Evolutionary conservation across 2,329 filamentous ascomycete species (phyloP).

Genomic region (Xylariaceae sp.): DNA sequence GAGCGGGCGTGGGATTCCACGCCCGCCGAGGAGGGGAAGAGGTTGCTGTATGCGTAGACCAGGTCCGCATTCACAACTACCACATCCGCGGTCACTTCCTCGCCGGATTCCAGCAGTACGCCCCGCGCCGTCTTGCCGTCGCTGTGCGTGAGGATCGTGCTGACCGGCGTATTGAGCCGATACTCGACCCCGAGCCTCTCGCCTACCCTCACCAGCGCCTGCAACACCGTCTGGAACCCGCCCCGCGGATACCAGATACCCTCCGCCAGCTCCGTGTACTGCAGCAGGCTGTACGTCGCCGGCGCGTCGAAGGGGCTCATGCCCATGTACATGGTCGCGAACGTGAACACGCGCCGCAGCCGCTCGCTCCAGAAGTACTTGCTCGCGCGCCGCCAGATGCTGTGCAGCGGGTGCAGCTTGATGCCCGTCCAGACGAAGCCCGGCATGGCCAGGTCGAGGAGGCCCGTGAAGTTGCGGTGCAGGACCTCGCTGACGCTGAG

Average conservation of each 20-base stretch:
- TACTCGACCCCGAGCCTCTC: conserved; percentile 59
- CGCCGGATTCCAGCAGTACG: conserved; percentile 54
- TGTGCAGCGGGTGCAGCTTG: conserved; percentile 65
- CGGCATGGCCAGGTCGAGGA: conserved; percentile 53
- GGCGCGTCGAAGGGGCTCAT: conserved; percentile 76
- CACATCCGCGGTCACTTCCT: conserved; percentile 57
- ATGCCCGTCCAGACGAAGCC: conserved; percentile 56
- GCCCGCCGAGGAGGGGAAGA: conserved; percentile 48
- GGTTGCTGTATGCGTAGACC: conserved; percentile 68
- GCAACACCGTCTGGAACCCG: conserved; percentile 64
- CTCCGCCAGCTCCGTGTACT: conserved; percentile 72
- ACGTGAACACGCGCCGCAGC: conserved; percentile 67
- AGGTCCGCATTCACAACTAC: conserved; percentile 71
- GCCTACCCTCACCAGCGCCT: conserved; percentile 60
- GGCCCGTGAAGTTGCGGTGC: conserved; percentile 60
- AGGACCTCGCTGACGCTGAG: conserved; percentile 62
- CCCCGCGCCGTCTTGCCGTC: conserved; percentile 53
- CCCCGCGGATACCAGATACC: conserved; percentile 73
- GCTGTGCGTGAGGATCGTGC: conserved; percentile 46
- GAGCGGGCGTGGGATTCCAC: conserved; percentile 30
- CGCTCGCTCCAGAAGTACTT: conserved; percentile 68
- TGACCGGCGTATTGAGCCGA: conserved; percentile 54
- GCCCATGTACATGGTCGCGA: conserved; percentile 79
- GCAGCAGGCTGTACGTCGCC: conserved; percentile 67
- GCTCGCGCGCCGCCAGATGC: conserved; percentile 60